phyloP scores from a whole-genome alignment of 352 stramenopile species.

The Thalassiosira ordinaria region DNA sequence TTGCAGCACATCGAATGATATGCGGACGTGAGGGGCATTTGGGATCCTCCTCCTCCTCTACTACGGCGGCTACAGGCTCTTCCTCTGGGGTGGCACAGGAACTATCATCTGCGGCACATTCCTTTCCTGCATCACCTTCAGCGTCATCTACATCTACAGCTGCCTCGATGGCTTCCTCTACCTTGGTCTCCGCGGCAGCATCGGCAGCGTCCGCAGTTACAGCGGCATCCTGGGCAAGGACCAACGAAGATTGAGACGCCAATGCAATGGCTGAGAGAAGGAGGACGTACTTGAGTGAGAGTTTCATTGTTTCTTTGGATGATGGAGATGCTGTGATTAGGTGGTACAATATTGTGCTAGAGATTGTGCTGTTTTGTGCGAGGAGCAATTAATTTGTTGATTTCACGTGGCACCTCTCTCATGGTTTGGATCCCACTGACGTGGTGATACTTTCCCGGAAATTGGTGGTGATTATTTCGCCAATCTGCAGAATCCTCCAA shows the following conservation, averaged over 20 bases:
- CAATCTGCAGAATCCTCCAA: no score
- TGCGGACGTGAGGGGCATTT: constrained; percentile 61
- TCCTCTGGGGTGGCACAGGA: constrained; percentile 7
- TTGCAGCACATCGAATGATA: constrained; percentile 75
- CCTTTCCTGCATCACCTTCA: constrained; percentile 30
- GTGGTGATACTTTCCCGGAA: no score
- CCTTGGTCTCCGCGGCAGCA: not conserved
- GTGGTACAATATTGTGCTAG: no score
- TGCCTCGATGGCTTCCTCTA: no score
- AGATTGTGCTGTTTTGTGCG: no score
- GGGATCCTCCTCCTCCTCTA: no score
- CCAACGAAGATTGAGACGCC: constrained; percentile 16
- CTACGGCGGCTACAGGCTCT: not conserved
- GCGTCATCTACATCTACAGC: not conserved
- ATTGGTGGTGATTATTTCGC: no score
- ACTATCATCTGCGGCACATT: constrained; percentile 39
- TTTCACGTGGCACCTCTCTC: no score
- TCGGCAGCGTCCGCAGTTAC: not conserved
- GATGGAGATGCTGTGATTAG: no score
- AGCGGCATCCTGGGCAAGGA: constrained; percentile 6
- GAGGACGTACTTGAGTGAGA: constrained; percentile 34
- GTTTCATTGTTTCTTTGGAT: constrained; percentile 51
- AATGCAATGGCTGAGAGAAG: constrained; percentile 31
- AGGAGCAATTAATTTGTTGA: no score
- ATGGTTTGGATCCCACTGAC: no score